Evolutionary conservation across 2,329 filamentous ascomycete genomes (phyloP), one percentile per base, ranked within the genome.

Genomic region (Scleromitrula shiraiana): DNA sequence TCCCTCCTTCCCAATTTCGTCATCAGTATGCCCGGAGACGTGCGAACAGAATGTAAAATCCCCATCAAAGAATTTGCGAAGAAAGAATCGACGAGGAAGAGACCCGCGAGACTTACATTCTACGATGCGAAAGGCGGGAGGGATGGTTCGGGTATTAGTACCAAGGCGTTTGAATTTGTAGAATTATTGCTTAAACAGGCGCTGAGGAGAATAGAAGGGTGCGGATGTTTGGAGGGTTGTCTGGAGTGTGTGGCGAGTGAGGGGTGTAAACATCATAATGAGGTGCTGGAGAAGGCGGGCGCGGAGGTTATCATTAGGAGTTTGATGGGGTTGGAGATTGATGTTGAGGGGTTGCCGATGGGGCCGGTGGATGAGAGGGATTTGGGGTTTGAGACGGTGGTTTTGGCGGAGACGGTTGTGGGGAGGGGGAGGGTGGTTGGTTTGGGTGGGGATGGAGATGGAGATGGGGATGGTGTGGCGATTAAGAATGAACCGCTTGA

Each of bases 71-170:
- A 97, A 66, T 88, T 96, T 53, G 80, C 87, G 1, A 79, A 79
- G 56, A 69, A 73, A 45, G 80, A 85, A 59, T 82, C 79, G 0
- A 69, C 70, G 23, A 77, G 90, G 24, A 95, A 95, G 67, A 76
- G 93, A 4, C 93, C 91, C 0, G 93, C 89, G 0, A 73, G 93
- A 1, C 68, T 98, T 40, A 95, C 88, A 0, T 95, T 98, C 61
- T 98, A 97, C 67, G 93, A 97, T 64, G 84, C 88, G 2, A 95
- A 95, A 66, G 93, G 93, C 7, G 91, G 91, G 0, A 76, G 85
- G 0, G 77, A 79, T 36, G 91, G 91, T 0, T 85, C 80, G 0
- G 93, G 93, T 0, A 94, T 96, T 57, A 88, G 85, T 53, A 86
- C 84, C 32, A 96, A 95, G 63, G 91, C 89, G 0, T 97, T 97